These are phyloP conservation scores for Mucor velutinosus DNA, from an alignment of 371 early-diverging fungal genomes.

Conservation along the genomic window DNA sequence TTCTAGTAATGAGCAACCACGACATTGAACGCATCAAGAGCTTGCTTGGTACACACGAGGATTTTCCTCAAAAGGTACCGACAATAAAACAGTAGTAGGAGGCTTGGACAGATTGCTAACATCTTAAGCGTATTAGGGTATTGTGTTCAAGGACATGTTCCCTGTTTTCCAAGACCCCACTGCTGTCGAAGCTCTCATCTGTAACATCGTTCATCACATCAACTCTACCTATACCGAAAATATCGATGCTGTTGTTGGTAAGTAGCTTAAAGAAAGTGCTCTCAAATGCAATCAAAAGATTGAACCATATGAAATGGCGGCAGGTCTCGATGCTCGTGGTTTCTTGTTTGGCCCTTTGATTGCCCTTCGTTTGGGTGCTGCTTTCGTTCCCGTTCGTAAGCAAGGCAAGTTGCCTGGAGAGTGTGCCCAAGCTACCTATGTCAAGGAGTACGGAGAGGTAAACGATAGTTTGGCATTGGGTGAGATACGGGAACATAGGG, in stretches of 20 bases:
- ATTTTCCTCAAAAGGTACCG: conserved; percentile 84
- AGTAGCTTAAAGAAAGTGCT: neutral
- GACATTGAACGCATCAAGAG: conserved; percentile 64
- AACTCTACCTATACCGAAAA: conserved; percentile 64
- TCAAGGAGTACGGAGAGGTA: conserved; percentile 95
- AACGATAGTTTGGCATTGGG: conserved; percentile 47
- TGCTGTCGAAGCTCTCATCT: conserved; percentile 89
- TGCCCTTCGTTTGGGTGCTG: conserved; percentile 85
- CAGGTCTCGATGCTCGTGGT: conserved; percentile 89
- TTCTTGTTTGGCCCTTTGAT: conserved; percentile 91
- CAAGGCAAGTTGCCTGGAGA: conserved; percentile 94
- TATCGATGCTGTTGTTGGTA: conserved; percentile 91
- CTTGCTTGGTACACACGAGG: conserved; percentile 70
- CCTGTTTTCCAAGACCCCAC: conserved; percentile 94
- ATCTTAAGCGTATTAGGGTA: conserved; percentile 54
- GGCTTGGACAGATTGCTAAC: neutral
- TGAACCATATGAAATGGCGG: neutral
- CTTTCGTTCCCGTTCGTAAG: conserved; percentile 96
- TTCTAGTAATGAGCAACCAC: conserved; percentile 36
- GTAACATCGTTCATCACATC: conserved; percentile 86
- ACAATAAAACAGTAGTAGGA: neutral
- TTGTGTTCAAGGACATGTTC: conserved; percentile 94
- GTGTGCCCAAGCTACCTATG: conserved; percentile 71
- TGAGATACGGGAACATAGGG: neutral
- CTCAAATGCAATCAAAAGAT: neutral